phyloP scores from a whole-genome alignment of 1,284 basidiomycete species.

The Irpex sp. region DNA sequence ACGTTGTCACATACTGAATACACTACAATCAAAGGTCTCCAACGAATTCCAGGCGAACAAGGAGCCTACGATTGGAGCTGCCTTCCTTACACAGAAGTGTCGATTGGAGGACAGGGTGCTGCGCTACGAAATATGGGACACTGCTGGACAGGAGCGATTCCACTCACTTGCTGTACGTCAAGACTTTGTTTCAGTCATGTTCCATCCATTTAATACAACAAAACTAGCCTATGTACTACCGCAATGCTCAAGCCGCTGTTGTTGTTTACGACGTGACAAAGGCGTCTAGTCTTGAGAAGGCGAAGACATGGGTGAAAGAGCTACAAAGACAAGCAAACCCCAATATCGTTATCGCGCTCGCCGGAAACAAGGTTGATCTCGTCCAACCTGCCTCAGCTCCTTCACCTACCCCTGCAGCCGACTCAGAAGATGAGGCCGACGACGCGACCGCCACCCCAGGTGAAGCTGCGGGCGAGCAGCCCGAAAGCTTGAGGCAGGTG shows the following conservation, averaged over 20 bases:
- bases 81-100: slow-evolving; percentile 91
- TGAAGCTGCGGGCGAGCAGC: slow-evolving; percentile 52
- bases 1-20: slow-evolving; percentile 6
- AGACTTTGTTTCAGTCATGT: not conserved
- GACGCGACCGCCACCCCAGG: slow-evolving; percentile 85
- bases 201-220: slow-evolving; percentile 7
- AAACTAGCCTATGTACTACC: slow-evolving; percentile 93
- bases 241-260: slow-evolving; percentile 97
- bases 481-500: slow-evolving; percentile 81
- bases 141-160: slow-evolving; percentile 93
- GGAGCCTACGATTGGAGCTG: slow-evolving; percentile 97
- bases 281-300: slow-evolving; percentile 93
- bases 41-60: slow-evolving; percentile 97
- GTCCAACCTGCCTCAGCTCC: slow-evolving; percentile 68
- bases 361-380: slow-evolving; percentile 95
- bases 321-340: slow-evolving; percentile 98
- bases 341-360: slow-evolving; percentile 97
- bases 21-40: slow-evolving; percentile 54
- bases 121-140: slow-evolving; percentile 97
- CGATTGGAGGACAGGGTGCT: slow-evolving; percentile 88
- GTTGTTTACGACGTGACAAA: slow-evolving; percentile 98
- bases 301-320: slow-evolving; percentile 99
- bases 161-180: slow-evolving; percentile 80
- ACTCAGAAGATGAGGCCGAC: slow-evolving; percentile 80
- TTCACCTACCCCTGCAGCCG: slow-evolving; percentile 44